Conservation (phyloP, 2,329 filamentous ascomycete genomes). For the Colletotrichum sp. region DNA sequence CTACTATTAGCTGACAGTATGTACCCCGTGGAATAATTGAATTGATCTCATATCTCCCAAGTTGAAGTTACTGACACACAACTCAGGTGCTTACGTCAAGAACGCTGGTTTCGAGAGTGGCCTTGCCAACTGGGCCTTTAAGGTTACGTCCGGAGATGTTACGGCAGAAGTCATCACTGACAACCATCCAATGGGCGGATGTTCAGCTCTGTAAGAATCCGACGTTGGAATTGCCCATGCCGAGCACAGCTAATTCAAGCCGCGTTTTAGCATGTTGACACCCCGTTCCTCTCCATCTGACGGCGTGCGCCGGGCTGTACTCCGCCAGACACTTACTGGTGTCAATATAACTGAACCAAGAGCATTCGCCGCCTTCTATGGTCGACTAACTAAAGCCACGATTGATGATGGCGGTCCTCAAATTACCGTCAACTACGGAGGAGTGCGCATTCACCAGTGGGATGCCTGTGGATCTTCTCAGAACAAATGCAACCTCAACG, state of each 20-base stretch:
- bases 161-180: not conserved
- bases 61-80: not conserved
- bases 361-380: not conserved
- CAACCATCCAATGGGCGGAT: not conserved
- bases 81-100: not conserved
- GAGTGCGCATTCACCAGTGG: not conserved
- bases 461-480: not conserved
- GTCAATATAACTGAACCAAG: not conserved
- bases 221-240: not conserved
- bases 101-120: not conserved
- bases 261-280: not conserved
- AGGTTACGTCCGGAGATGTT: not conserved
- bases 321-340: not conserved
- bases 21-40: rapidly evolving
- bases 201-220: not conserved
- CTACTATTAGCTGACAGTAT: not conserved
- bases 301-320: not conserved
- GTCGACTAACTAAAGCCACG: not conserved
- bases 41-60: not conserved
- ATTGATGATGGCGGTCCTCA: not conserved
- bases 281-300: not conserved
- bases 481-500: not conserved
- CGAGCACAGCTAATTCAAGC: not conserved
- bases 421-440: not conserved
- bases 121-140: not conserved